Base-by-base conservation (phyloP, 2,329 filamentous ascomycete species). In the Fusarium penzigii region DNA sequence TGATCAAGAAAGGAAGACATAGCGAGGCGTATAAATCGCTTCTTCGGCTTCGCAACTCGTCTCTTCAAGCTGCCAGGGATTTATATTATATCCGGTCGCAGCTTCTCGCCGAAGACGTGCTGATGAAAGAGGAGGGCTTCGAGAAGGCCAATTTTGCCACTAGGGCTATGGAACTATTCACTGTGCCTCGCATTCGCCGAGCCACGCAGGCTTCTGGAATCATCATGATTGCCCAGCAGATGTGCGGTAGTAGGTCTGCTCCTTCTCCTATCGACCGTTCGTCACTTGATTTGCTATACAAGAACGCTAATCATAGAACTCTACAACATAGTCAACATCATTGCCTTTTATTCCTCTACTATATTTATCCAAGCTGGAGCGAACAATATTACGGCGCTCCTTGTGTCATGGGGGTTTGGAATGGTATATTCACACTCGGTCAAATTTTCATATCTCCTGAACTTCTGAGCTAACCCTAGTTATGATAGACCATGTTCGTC, bases 131-230 rank as follows among this genome's bases (percentile, higher is more conserved):
- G 29, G 51, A 63, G 4, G 68, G 70, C 1, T 55, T 70, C 25
- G 63, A 74, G 25, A 55, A 57, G 0, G 75, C 72, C 42, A 32
- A 32, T 56, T 66, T 1, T 59, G 59, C 0, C 71, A 72, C 44
- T 67, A 71, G 42, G 46, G 58, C 20, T 69, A 69, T 46, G 48
- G 81, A 89, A 62, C 74, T 85, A 3, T 87, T 89, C 65, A 82
- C 83, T 17, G 79, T 89, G 39, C 84, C 87, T 1, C 77, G 87
- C 49, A 78, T 88, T n/a, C 78, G 86, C 38, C 79, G 86, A 36
- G 89, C 90, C 1, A 92, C 85, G 20, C 80, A 88, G 42, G 90
- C 89, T 32, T 88, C 89, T 2, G 88, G 85, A 52, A 85, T 85
- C 1, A 88, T 93, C 58, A 94, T 94, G 89, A 81, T 88, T 65